Conservation (phyloP, 495 filamentous ascomycete genomes). For the Polyplosphaeria fusca region DNA sequence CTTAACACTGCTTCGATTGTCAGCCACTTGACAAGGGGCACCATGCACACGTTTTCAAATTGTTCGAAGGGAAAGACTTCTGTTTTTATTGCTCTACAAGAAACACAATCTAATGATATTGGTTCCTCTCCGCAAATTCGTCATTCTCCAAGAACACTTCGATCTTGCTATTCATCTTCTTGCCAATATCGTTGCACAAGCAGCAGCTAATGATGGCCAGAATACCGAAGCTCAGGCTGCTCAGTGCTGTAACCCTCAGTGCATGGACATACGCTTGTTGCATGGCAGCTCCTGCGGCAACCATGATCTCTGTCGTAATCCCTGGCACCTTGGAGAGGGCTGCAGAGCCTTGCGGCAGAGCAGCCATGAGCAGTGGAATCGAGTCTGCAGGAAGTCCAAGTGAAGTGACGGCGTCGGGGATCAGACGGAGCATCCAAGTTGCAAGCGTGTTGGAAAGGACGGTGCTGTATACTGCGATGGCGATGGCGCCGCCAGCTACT, state of each 20-base stretch:
- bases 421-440: constrained; percentile 3
- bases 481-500: constrained; percentile 36
- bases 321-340: constrained; percentile 22
- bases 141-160: constrained; percentile 31
- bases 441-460: constrained; percentile 26
- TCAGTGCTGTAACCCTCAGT: constrained; percentile 16
- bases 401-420: constrained; percentile 27
- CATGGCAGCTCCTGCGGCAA: constrained; percentile 18
- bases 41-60: too few relatives aligned
- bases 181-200: constrained; percentile 36
- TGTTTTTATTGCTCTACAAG: constrained; percentile 45
- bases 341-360: constrained; percentile 14
- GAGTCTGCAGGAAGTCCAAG: constrained; percentile 25
- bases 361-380: constrained; percentile 15
- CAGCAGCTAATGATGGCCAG: constrained; percentile 36
- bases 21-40: constrained; percentile 40
- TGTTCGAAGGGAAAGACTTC: too few relatives aligned
- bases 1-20: not conserved
- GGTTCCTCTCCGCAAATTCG: constrained; percentile 26
- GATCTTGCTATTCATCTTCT: constrained; percentile 30
- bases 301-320: constrained; percentile 18
- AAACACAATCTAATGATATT: not conserved
- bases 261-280: constrained; percentile 20
- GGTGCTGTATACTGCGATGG: constrained; percentile 35
- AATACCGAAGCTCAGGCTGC: constrained; percentile 34